These are phyloP conservation scores for Kodamaea kaohsiungensis DNA, from an alignment of 805 yeast genomes.

Conservation along the genomic window DNA sequence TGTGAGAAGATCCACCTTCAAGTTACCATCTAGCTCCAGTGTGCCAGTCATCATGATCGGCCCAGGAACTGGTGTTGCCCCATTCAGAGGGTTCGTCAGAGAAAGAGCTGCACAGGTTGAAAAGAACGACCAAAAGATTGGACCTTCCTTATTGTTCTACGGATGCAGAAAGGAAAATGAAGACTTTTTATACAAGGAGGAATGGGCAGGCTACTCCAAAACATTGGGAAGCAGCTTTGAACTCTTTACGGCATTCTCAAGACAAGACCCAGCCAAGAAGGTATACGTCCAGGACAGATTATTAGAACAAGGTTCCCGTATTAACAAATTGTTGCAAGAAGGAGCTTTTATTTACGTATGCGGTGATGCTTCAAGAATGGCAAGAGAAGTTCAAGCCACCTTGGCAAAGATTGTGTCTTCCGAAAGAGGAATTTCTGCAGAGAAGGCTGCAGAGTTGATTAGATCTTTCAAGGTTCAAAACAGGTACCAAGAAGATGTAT, in stretches of 20 bases:
- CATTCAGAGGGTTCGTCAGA: constrained; percentile 92
- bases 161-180: constrained; percentile 82
- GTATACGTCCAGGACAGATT: constrained; percentile 87
- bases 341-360: constrained; percentile 95
- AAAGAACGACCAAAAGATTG: constrained; percentile 44
- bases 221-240: constrained; percentile 62
- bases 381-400: constrained; percentile 83
- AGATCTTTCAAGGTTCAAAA: constrained; percentile 80
- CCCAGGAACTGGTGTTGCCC: constrained; percentile 99
- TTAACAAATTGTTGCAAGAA: constrained; percentile 52
- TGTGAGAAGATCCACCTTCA: constrained; percentile 92
- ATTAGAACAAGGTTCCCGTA: constrained; percentile 49
- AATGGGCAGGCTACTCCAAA: constrained; percentile 79
- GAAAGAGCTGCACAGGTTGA: constrained; percentile 65
- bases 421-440: constrained; percentile 62
- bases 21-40: constrained; percentile 81
- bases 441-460: constrained; percentile 72
- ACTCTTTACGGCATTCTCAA: constrained; percentile 81
- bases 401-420: constrained; percentile 61
- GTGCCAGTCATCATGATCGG: constrained; percentile 91
- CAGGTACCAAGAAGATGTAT: constrained; percentile 95
- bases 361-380: constrained; percentile 97
- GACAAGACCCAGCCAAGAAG: constrained; percentile 57
- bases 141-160: constrained; percentile 75
- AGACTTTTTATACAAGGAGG: constrained; percentile 85